phyloP scores from a whole-genome alignment of 495 filamentous ascomycete species.

The Viridothelium virens region DNA sequence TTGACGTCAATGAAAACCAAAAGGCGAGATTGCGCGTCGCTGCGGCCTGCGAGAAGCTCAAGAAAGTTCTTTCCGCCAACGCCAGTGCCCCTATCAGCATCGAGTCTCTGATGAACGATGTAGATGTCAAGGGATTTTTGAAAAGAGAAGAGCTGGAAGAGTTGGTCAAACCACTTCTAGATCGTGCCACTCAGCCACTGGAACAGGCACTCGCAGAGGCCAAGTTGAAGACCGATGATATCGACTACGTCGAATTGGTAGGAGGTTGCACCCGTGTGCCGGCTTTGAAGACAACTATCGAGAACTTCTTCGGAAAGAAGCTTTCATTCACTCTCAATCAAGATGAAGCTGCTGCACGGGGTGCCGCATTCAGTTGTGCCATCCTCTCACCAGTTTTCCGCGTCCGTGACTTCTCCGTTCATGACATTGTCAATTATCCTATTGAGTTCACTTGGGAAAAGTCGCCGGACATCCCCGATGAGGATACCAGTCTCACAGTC shows the following conservation, averaged over 20 bases:
- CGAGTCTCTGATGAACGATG: slow-evolving; percentile 97
- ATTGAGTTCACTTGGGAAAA: slow-evolving; percentile 99
- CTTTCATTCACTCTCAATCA: slow-evolving; percentile 98
- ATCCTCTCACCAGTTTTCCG: slow-evolving; percentile 97
- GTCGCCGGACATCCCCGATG: slow-evolving; percentile 94
- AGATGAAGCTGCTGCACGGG: slow-evolving; percentile 93
- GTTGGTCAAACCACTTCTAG: slow-evolving; percentile 77
- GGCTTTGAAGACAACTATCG: slow-evolving; percentile 80
- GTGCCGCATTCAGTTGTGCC: slow-evolving; percentile 95
- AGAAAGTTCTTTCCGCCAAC: slow-evolving; percentile 98
- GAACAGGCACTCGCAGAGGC: slow-evolving; percentile 90
- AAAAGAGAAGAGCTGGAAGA: slow-evolving; percentile 92
- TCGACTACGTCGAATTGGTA: slow-evolving; percentile 88
- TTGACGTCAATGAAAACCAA: slow-evolving; percentile 66
- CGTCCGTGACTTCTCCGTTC: slow-evolving; percentile 93
- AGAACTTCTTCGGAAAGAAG: slow-evolving; percentile 80
- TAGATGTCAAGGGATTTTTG: slow-evolving; percentile 80
- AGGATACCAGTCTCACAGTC: slow-evolving; percentile 94
- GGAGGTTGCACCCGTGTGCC: slow-evolving; percentile 95
- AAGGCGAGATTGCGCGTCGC: slow-evolving; percentile 83
- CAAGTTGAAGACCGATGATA: slow-evolving; percentile 80
- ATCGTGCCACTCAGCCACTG: slow-evolving; percentile 61
- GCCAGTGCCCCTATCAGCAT: slow-evolving; percentile 90
- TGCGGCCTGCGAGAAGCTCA: slow-evolving; percentile 88
- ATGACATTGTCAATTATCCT: slow-evolving; percentile 95